Evolutionary conservation across 176 grass and related monocot species (phyloP).

Genomic region (sorghum (Sorghum bicolor)): DNA sequence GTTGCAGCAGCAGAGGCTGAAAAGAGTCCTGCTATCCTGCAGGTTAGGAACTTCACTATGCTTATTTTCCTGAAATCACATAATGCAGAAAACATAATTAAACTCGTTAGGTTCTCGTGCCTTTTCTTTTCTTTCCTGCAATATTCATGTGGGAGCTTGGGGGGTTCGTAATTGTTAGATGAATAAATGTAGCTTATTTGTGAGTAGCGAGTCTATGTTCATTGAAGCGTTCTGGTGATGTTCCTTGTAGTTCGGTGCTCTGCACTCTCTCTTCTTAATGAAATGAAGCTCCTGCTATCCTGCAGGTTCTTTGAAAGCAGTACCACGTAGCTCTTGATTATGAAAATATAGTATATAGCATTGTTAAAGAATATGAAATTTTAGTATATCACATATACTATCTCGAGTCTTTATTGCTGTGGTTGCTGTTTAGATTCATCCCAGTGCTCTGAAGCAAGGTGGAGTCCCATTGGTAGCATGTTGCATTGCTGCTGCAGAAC

Average conservation of each 20-base stretch:
- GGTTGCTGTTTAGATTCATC: constrained; percentile 70
- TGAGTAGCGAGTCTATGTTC: neutral
- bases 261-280: neutral
- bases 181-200: neutral
- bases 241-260: neutral
- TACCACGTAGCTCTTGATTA: neutral
- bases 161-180: neutral
- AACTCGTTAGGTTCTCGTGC: neutral
- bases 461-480: constrained; percentile 73
- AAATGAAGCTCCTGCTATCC: neutral
- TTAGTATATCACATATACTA: neutral
- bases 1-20: constrained; percentile 90
- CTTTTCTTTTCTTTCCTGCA: neutral
- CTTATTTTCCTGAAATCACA: constrained; percentile 6
- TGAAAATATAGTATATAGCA: neutral
- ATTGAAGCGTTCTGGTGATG: neutral
- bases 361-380: neutral
- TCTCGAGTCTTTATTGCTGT: constrained; percentile 12
- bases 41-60: constrained; percentile 52
- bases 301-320: neutral
- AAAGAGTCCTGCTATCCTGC: constrained; percentile 85
- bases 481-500: constrained; percentile 87
- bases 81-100: neutral
- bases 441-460: constrained; percentile 85
- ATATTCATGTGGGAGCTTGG: neutral